Evolutionary conservation across 176 grass and related monocot species (phyloP).

Genomic region (Dendrocalamus sinicus): DNA sequence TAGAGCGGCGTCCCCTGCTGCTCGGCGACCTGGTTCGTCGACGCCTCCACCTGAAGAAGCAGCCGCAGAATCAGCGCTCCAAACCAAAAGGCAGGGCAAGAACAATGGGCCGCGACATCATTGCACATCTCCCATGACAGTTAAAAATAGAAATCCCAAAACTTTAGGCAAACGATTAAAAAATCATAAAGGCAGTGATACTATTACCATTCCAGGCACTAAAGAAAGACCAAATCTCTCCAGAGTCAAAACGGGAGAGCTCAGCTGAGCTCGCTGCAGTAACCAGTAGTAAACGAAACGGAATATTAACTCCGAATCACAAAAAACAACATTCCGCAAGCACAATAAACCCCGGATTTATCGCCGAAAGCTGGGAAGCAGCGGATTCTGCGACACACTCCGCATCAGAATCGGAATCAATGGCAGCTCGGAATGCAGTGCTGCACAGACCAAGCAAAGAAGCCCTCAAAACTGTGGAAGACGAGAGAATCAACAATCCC

Average conservation of each 20-base stretch:
- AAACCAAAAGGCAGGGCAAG: conserved; percentile 8
- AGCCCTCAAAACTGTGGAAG: neutral
- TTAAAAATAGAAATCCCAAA: neutral
- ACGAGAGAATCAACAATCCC: neutral
- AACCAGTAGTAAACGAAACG: conserved; percentile 20
- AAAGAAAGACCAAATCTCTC: conserved; percentile 56
- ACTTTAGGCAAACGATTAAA: conserved; percentile 43
- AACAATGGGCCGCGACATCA: conserved; percentile 37
- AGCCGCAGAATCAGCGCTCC: conserved; percentile 8
- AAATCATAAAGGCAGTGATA: conserved; percentile 40
- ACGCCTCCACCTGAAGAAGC: conserved; percentile 78
- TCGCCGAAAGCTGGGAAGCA: neutral
- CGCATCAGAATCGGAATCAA: neutral
- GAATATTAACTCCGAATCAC: neutral
- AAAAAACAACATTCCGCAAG: neutral
- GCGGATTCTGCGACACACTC: neutral
- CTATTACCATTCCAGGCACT: conserved; percentile 34
- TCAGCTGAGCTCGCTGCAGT: neutral
- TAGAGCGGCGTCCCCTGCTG: conserved; percentile 71
- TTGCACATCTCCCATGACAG: conserved; percentile 34
- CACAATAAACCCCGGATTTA: neutral
- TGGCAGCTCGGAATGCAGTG: neutral
- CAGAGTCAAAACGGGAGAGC: conserved; percentile 25
- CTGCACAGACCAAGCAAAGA: neutral
- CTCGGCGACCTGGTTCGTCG: conserved; percentile 74